These are phyloP conservation scores for Penicillium griseofulvum DNA, from an alignment of 2,329 filamentous ascomycete genomes.

Conservation along the genomic window DNA sequence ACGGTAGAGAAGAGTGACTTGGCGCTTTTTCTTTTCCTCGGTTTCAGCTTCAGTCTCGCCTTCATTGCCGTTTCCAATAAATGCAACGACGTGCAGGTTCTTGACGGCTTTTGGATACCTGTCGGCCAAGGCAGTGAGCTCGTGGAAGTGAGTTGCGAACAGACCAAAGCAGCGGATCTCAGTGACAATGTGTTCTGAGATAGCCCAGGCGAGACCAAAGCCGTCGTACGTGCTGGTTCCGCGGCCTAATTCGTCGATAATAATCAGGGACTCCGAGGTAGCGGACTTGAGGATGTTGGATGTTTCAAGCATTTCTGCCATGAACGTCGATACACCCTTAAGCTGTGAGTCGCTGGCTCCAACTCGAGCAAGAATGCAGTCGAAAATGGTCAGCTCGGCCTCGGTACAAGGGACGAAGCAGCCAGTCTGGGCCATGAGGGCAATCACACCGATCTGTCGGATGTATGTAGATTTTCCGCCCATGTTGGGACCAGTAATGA, in stretches of 20 bases:
- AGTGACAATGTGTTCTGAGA: slow-evolving; percentile 93
- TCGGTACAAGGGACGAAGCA: slow-evolving; percentile 91
- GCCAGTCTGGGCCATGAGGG: slow-evolving; percentile 93
- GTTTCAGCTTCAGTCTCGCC: slow-evolving; percentile 39
- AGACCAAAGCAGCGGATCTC: slow-evolving; percentile 93
- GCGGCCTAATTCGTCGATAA: slow-evolving; percentile 95
- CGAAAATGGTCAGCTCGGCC: slow-evolving; percentile 92
- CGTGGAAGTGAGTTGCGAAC: slow-evolving; percentile 98
- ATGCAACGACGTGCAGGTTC: slow-evolving; percentile 94
- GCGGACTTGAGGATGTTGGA: slow-evolving; percentile 98
- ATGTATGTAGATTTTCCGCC: slow-evolving; percentile 99
- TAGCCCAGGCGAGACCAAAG: slow-evolving; percentile 98
- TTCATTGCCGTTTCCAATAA: slow-evolving; percentile 64
- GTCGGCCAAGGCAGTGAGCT: slow-evolving; percentile 86
- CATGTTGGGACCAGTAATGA: slow-evolving; percentile 99
- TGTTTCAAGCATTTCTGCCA: slow-evolving; percentile 99
- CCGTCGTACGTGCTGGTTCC: slow-evolving; percentile 98
- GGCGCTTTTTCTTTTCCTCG: slow-evolving; percentile 59
- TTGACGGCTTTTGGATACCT: slow-evolving; percentile 76
- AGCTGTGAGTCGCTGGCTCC: slow-evolving; percentile 95
- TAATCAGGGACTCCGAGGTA: slow-evolving; percentile 91
- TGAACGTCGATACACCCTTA: slow-evolving; percentile 97
- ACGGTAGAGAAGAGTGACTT: slow-evolving; percentile 95
- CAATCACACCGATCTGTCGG: slow-evolving; percentile 92
- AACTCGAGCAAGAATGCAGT: slow-evolving; percentile 92